Conservation (phyloP, 768 basidiomycete genomes). For the Tricholoma hemisulphureum region DNA sequence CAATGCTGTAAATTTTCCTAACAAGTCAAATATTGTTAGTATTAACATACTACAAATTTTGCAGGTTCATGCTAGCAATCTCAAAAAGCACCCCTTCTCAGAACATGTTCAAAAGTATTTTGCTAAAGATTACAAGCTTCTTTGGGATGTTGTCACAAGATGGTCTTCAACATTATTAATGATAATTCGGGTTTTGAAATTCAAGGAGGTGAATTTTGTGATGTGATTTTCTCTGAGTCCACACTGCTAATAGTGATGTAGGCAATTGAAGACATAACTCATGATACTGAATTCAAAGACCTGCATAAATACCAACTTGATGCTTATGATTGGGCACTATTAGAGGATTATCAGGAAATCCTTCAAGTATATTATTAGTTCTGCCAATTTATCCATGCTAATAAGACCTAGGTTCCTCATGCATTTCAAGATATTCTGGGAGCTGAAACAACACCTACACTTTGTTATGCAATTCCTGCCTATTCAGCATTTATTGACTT, state of each 20-base stretch:
- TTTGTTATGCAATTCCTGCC: conserved; percentile 17
- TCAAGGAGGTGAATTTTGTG: conserved; percentile 17
- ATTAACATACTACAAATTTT: not conserved
- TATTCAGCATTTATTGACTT: conserved; percentile 15
- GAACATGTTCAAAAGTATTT: conserved; percentile 11
- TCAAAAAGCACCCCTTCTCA: conserved; percentile 14
- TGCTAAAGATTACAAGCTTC: conserved; percentile 18
- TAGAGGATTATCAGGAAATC: conserved; percentile 19
- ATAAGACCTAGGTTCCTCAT: conserved; percentile 21
- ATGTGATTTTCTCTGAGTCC: conserved; percentile 1
- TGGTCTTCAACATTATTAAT: conserved; percentile 33
- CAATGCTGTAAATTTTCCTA: conserved; percentile 17
- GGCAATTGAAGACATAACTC: conserved; percentile 27
- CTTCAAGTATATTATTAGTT: conserved; percentile 9
- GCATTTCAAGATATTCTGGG: conserved; percentile 23
- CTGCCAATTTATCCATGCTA: not conserved
- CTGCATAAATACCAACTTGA: conserved; percentile 22
- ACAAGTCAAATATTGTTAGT: not conserved
- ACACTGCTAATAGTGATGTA: conserved; percentile 4
- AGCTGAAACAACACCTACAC: conserved; percentile 21
- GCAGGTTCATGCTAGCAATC: not conserved
- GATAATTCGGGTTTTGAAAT: conserved; percentile 26
- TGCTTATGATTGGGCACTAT: conserved; percentile 22
- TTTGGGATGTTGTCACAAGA: conserved; percentile 24
- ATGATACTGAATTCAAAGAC: conserved; percentile 18